Base-by-base conservation (phyloP, 169 alveolate species). In the Eimeria necatrix region DNA sequence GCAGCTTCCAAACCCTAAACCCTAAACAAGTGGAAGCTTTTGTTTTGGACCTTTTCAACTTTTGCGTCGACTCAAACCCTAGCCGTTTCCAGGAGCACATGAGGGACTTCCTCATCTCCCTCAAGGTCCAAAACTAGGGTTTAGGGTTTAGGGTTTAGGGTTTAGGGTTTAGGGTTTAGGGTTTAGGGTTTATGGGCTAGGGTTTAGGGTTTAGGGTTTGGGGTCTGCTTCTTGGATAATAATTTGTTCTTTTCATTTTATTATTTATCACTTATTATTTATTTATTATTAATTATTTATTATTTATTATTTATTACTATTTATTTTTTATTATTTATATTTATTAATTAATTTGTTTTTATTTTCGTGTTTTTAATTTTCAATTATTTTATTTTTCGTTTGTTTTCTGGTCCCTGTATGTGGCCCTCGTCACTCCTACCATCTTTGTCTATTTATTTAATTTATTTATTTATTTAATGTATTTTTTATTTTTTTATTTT, bases 21-120 rank as follows among this genome's bases (percentile, higher is more conserved):
- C 78, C 26, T 10, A 94, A 89, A 24, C 94, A 94, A 56, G 94
- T 94, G 12, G 96, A 94, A 70, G 94, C 96, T 18, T 94, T 94
- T 71, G 96, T 94, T 14, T 51, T 94, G 7, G 94, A 94, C 56
- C 84, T 94, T 7, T 94, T 94, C 92, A 94, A 94, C 86, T 85
- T 48, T 74, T 78, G 96, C 60, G 52, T 92, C 1, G 95, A 71
- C 26, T 24, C 64, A 26, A 94, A 94, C 76, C 94, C 91, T 12
- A 51, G 91, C 8, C 76, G 90, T 8, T 94, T 94, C 41, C 95
- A 87, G 68, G 84, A 71, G 68, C 96, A 94, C 80, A 88, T 94
- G 74, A 48, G 94, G 7, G 94, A 94, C 48, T 94, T 94, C 88
- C 91, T 94, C 48, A 86, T 94, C 51, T 76, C 91, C 9, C 70